Base-by-base conservation (phyloP, 73 alveolate species). In the Paramecium pentaurelia region DNA sequence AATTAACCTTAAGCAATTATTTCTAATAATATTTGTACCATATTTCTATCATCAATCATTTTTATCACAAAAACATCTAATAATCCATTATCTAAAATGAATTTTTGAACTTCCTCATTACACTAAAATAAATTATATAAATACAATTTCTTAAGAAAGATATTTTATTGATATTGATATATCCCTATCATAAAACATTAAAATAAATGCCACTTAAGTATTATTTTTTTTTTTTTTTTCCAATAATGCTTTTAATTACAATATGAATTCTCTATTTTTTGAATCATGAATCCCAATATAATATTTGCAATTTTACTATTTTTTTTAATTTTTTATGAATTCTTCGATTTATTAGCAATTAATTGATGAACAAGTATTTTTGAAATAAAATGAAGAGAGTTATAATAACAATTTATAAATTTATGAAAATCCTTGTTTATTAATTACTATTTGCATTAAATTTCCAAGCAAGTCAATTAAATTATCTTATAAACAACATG, bases 211-310 rank as follows among this genome's bases (percentile, higher is more conserved):
- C 16, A 80, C 34, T 42, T 11, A 25, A 18, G 45, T 14, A 45
- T 40, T 14, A 27, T 49, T 32, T 47, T 80, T 80, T n/a, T 80
- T 80, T 25, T 80, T 80, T 32, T 80, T 80, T 45, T 80, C 91
- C n/a, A 80, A 18, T 27, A 80, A 6, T 6, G 42, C 32, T 47
- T 47, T 40, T 7, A 80, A 47, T 32, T 40, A 10, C 0, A 27
- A 11, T 18, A 42, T 42, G 20, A 80, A 80, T 12, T 80, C 91
- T 25, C 71, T 80, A 20, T 80, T 80, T 64, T 49, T 80, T 11
- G 47, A 45, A 44, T 80, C 91, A 18, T 40, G 44, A 14, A 80
- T 27, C 14, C 58, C 44, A 44, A 45, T 45, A 47, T 25, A 49
- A 45, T 80, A 49, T 80, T 80, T 80, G 64, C 87, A 40, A 40